phyloP scores from a whole-genome alignment of 179 eudicot species.

The Beta macrorhiza region DNA sequence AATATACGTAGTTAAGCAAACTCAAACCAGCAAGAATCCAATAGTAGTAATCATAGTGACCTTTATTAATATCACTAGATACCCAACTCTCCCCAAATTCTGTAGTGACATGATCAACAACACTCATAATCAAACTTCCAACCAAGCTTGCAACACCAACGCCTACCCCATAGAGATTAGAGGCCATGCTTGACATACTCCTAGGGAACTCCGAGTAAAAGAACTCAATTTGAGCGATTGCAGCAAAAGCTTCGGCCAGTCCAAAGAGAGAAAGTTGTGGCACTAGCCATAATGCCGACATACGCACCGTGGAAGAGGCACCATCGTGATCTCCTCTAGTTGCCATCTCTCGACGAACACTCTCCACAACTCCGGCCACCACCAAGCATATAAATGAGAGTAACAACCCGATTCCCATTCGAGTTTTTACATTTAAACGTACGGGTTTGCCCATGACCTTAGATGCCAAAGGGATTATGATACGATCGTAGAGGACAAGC shows the following conservation, averaged over 20 bases:
- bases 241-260: constrained; percentile 37
- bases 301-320: background rate
- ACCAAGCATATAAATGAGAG: constrained; percentile 29
- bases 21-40: constrained; percentile 45
- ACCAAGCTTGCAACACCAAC: constrained; percentile 34
- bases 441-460: constrained; percentile 29
- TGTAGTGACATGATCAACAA: constrained; percentile 32
- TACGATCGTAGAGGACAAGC: constrained; percentile 48
- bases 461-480: constrained; percentile 48
- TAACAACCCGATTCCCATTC: constrained; percentile 55
- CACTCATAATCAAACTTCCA: constrained; percentile 36
- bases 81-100: constrained; percentile 54
- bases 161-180: constrained; percentile 37
- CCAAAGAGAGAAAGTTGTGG: constrained; percentile 43
- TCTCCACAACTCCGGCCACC: constrained; percentile 42
- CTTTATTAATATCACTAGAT: constrained; percentile 43
- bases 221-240: constrained; percentile 49
- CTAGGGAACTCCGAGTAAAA: constrained; percentile 50
- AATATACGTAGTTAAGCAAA: constrained; percentile 36
- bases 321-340: constrained; percentile 2
- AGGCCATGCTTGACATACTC: constrained; percentile 52
- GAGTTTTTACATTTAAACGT: constrained; percentile 22
- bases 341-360: constrained; percentile 30
- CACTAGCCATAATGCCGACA: constrained; percentile 57
- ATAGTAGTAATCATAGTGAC: constrained; percentile 55